phyloP scores from a whole-genome alignment of 2,329 filamentous ascomycete genomes.

The Cyphellophora attinorum region DNA sequence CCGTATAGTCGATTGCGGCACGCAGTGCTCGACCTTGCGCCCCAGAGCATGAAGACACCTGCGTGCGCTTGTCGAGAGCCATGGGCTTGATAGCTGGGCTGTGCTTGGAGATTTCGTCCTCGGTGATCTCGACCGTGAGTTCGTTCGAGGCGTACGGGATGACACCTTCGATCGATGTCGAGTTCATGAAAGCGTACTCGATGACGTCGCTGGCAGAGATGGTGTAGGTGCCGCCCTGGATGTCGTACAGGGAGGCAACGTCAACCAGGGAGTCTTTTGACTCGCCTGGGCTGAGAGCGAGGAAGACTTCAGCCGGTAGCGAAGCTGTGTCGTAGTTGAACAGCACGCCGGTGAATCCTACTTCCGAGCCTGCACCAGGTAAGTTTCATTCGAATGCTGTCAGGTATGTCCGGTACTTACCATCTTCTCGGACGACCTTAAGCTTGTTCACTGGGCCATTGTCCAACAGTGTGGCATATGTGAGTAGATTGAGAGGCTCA shows the following conservation, averaged over 20 bases:
- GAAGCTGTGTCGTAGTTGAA: slow-evolving; percentile 69
- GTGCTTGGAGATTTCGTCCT: neutral
- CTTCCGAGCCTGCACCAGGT: slow-evolving; percentile 48
- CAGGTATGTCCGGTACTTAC: too few relatives aligned
- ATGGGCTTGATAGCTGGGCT: neutral
- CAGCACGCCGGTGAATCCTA: slow-evolving; percentile 63
- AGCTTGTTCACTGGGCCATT: slow-evolving; percentile 26
- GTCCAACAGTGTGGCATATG: slow-evolving; percentile 24
- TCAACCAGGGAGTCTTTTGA: slow-evolving; percentile 25
- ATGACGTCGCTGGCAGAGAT: slow-evolving; percentile 48
- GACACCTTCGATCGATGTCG: slow-evolving; percentile 44
- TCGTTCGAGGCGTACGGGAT: slow-evolving; percentile 51
- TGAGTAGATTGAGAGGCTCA: slow-evolving; percentile 25
- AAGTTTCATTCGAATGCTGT: too few relatives aligned
- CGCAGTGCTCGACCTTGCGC: slow-evolving; percentile 34
- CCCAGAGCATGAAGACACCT: slow-evolving; percentile 47
- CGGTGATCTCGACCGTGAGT: slow-evolving; percentile 33
- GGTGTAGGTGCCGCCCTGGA: slow-evolving; percentile 44
- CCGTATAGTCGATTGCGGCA: slow-evolving; percentile 46
- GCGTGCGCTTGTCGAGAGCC: slow-evolving; percentile 38
- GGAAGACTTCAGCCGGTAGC: slow-evolving; percentile 22
- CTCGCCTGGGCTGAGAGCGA: slow-evolving; percentile 22
- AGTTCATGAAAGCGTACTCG: slow-evolving; percentile 43
- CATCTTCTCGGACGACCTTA: slow-evolving; percentile 22
- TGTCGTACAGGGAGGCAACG: slow-evolving; percentile 28